Conservation (phyloP, 202 grass and related monocot genomes). For the Setaria italica region DNA sequence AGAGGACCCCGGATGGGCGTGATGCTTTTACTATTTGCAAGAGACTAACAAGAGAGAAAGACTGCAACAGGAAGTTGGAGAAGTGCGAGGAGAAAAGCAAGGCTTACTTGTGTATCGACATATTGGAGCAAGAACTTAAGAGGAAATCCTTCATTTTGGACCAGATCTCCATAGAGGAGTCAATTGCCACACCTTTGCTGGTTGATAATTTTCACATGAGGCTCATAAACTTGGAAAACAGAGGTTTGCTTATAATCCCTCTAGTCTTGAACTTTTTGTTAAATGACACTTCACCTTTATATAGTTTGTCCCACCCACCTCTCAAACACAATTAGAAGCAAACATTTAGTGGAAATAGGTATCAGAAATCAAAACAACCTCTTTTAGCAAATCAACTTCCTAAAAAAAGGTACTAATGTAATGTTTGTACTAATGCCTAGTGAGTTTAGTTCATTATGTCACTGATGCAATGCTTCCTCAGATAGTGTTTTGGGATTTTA, state of each 20-base stretch:
- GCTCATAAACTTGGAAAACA: slow-evolving; percentile 65
- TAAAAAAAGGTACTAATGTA: neutral
- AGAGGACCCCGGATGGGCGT: slow-evolving; percentile 48
- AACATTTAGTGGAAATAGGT: too few relatives aligned
- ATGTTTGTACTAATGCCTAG: neutral
- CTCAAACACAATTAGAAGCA: neutral
- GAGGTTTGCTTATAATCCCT: slow-evolving; percentile 53
- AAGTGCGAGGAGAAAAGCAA: slow-evolving; percentile 52
- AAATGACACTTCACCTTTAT: neutral
- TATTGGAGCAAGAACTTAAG: slow-evolving; percentile 59
- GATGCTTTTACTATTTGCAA: slow-evolving; percentile 65
- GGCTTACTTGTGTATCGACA: slow-evolving; percentile 63
- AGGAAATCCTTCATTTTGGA: slow-evolving; percentile 33
- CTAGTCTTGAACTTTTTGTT: neutral
- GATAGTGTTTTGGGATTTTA: neutral
- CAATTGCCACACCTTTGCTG: slow-evolving; percentile 48
- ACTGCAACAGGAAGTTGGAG: slow-evolving; percentile 46
- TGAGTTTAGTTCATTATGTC: slow-evolving; percentile 18
- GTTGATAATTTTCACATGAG: slow-evolving; percentile 59
- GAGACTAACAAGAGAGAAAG: slow-evolving; percentile 58
- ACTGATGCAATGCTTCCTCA: neutral
- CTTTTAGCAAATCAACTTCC: neutral
- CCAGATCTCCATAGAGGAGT: slow-evolving; percentile 42
- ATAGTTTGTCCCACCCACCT: neutral
- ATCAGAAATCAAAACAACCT: neutral